phyloP scores from a whole-genome alignment of 257 asterid species.

The Perilla frutescens region DNA sequence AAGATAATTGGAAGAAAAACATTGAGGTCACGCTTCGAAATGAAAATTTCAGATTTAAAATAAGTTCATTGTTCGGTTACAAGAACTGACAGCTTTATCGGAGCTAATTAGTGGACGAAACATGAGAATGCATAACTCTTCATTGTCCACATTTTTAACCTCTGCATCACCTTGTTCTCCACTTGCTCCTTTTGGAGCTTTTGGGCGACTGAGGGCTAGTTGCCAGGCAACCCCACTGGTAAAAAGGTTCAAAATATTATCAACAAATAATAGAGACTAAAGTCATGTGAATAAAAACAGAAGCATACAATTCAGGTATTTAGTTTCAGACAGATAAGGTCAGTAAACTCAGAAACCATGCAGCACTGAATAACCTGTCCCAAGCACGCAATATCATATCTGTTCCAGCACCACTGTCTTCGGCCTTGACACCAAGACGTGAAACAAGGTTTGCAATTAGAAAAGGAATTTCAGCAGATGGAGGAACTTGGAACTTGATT shows the following conservation, averaged over 20 bases:
- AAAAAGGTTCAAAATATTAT: conserved; percentile 34
- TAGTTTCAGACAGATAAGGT: conserved; percentile 11
- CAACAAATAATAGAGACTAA: conserved; percentile 31
- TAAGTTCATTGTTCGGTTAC: conserved; percentile 25
- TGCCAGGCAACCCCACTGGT: conserved; percentile 97
- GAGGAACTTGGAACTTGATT: conserved; percentile 87
- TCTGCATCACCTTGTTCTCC: conserved; percentile 47
- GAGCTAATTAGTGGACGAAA: conserved; percentile 86
- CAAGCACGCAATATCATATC: conserved; percentile 86
- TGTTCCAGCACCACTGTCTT: conserved; percentile 66
- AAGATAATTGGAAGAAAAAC: neutral
- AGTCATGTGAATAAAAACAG: conserved; percentile 13
- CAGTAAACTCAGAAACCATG: conserved; percentile 5
- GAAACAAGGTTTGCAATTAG: conserved; percentile 80
- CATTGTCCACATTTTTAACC: conserved; percentile 49
- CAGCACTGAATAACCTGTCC: conserved; percentile 70
- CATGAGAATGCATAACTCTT: conserved; percentile 74
- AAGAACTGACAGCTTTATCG: conserved; percentile 78
- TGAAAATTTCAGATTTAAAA: conserved; percentile 11
- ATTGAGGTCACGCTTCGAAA: conserved; percentile 17
- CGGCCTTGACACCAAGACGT: conserved; percentile 76
- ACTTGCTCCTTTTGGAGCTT: conserved; percentile 43
- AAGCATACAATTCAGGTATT: conserved; percentile 8
- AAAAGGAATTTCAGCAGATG: conserved; percentile 80
- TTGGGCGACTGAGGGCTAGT: conserved; percentile 73